phyloP scores from a whole-genome alignment of 1,284 basidiomycete genomes.

The Amylostereum areolatum region DNA sequence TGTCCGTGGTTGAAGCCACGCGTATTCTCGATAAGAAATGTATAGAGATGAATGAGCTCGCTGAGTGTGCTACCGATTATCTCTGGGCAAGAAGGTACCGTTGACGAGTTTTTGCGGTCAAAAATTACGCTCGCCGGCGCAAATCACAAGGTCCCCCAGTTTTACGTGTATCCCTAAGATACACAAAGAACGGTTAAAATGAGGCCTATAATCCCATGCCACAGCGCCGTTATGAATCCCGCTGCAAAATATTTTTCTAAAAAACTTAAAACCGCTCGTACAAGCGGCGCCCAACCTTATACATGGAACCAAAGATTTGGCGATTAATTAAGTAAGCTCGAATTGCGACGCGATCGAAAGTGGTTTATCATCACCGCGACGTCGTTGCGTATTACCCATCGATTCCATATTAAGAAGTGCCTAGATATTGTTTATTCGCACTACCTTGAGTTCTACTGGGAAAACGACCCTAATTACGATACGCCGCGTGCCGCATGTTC shows the following conservation, averaged over 20 bases:
- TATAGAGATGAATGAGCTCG: background rate
- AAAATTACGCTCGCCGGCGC: slow-evolving; percentile 6
- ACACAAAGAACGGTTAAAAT: slow-evolving; percentile 28
- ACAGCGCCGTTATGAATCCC: slow-evolving; percentile 22
- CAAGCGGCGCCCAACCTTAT: slow-evolving; percentile 19
- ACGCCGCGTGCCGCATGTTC: background rate
- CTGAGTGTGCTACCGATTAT: background rate
- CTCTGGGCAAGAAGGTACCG: background rate
- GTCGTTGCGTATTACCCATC: slow-evolving; percentile 28
- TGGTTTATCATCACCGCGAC: slow-evolving; percentile 21
- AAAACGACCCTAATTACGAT: background rate
- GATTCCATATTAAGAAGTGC: slow-evolving; percentile 13
- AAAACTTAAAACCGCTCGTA: slow-evolving; percentile 28
- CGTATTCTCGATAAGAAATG: background rate
- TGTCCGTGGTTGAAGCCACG: too few species aligned
- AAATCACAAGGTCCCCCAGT: slow-evolving; percentile 15
- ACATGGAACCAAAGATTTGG: slow-evolving; percentile 26
- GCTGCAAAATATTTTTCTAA: slow-evolving; percentile 24
- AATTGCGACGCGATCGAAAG: slow-evolving; percentile 4
- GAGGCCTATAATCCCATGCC: slow-evolving; percentile 28
- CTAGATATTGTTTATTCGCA: background rate
- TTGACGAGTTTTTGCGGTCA: background rate
- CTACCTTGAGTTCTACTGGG: background rate
- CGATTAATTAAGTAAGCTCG: slow-evolving; percentile 18
- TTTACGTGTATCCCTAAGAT: slow-evolving; percentile 31